phyloP scores from a whole-genome alignment of 164 flowering plant genomes.

The Stephania cephalantha region DNA sequence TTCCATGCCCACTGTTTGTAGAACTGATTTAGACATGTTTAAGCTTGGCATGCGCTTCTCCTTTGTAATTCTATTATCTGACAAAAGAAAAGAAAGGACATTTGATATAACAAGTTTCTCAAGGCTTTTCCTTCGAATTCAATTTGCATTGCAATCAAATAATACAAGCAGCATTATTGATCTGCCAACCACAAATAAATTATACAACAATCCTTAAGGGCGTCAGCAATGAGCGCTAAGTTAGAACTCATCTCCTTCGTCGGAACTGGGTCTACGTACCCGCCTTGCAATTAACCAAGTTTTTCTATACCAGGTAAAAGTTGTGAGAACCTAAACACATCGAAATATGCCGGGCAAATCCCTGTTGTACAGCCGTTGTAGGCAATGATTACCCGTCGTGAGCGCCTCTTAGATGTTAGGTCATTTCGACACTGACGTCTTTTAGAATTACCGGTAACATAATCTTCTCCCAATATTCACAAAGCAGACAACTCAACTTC shows the following conservation, averaged over 20 bases:
- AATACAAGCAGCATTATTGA: neutral
- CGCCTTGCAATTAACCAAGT: too few species aligned
- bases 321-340: too few species aligned
- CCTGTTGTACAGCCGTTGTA: too few species aligned
- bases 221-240: neutral
- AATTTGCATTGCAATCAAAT: neutral
- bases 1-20: neutral
- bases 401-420: too few species aligned
- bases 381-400: too few species aligned
- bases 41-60: too few species aligned
- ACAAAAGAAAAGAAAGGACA: neutral
- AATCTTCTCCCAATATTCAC: slow-evolving; percentile 17
- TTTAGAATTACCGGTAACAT: too few species aligned
- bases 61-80: neutral
- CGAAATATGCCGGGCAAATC: too few species aligned
- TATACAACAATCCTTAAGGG: neutral
- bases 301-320: too few species aligned
- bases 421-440: too few species aligned
- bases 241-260: neutral
- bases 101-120: neutral
- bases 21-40: too few species aligned
- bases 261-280: too few species aligned
- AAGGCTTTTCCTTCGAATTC: neutral
- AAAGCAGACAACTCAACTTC: slow-evolving; percentile 82
- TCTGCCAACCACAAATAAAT: neutral